These are phyloP conservation scores for Mycena floridula DNA, from an alignment of 768 basidiomycete species.

Conservation along the genomic window DNA sequence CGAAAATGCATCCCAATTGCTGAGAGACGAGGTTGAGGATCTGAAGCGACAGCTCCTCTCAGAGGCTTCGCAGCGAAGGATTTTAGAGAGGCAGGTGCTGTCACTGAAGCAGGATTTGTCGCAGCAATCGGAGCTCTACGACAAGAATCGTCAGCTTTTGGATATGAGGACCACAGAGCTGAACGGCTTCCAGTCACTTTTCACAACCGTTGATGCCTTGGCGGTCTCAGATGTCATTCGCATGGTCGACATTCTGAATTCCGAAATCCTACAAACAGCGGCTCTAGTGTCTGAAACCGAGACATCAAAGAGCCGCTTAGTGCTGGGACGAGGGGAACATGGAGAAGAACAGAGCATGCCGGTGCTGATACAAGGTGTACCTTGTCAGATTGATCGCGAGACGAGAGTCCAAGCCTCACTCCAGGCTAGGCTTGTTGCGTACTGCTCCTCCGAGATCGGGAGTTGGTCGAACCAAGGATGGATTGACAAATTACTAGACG, in stretches of 20 bases:
- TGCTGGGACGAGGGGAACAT: constrained; percentile 17
- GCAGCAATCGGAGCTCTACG: background rate
- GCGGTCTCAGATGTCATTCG: constrained; percentile 43
- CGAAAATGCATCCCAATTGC: background rate
- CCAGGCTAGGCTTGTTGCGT: constrained; percentile 25
- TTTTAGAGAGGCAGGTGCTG: background rate
- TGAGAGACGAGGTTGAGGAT: background rate
- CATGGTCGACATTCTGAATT: constrained; percentile 41
- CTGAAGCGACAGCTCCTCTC: background rate
- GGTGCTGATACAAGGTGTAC: background rate
- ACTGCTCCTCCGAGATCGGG: constrained; percentile 25
- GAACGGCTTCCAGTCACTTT: constrained; percentile 41
- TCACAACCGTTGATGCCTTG: constrained; percentile 37
- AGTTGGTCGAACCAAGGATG: constrained; percentile 26
- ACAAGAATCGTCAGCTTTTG: constrained; percentile 19
- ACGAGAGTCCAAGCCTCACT: constrained; percentile 26
- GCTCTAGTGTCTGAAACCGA: constrained; percentile 43
- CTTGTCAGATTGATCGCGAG: constrained; percentile 35
- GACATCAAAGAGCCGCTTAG: no score
- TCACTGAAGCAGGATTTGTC: background rate
- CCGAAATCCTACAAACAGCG: constrained; percentile 44
- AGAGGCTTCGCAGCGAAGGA: background rate
- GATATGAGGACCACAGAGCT: constrained; percentile 40
- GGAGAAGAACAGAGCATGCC: constrained; percentile 9
- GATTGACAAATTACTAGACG: constrained; percentile 20